These are phyloP conservation scores for Neoboletus brunneissimus DNA, from an alignment of 768 basidiomycete species.

Conservation along the genomic window DNA sequence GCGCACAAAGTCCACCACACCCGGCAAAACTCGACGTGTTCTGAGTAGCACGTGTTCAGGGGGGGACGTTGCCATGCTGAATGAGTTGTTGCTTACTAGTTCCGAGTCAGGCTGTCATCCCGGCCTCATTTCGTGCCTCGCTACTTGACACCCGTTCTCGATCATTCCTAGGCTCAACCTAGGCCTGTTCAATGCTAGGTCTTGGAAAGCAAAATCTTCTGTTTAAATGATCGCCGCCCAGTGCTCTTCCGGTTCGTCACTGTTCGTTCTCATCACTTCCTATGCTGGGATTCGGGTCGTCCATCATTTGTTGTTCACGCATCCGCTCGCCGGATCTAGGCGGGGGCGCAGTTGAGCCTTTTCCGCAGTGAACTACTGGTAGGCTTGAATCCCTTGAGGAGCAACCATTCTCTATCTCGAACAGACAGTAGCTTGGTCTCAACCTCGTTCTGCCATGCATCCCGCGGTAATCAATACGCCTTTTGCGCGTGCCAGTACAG, in stretches of 20 bases:
- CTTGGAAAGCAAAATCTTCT: neutral
- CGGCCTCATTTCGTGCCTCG: neutral
- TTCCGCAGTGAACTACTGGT: neutral
- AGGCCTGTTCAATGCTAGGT: neutral
- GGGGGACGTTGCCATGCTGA: neutral
- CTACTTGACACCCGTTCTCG: neutral
- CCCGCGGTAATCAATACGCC: neutral
- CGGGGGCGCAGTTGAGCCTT: too few species aligned
- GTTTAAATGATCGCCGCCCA: neutral
- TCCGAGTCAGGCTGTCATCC: neutral
- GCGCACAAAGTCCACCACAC: neutral
- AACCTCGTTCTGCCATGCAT: neutral
- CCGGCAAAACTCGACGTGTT: neutral
- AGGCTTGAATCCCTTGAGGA: neutral
- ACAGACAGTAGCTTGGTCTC: neutral
- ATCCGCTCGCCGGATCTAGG: neutral
- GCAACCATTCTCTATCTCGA: neutral
- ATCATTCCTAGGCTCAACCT: neutral
- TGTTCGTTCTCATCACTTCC: neutral
- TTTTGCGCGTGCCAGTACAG: neutral
- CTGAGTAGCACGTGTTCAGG: neutral
- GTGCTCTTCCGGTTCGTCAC: too few species aligned
- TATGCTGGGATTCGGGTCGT: neutral
- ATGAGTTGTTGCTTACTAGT: neutral
- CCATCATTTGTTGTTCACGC: neutral